Evolutionary conservation across 164 flowering plant species (phyloP).

Genomic region (Pachysandra terminalis): DNA sequence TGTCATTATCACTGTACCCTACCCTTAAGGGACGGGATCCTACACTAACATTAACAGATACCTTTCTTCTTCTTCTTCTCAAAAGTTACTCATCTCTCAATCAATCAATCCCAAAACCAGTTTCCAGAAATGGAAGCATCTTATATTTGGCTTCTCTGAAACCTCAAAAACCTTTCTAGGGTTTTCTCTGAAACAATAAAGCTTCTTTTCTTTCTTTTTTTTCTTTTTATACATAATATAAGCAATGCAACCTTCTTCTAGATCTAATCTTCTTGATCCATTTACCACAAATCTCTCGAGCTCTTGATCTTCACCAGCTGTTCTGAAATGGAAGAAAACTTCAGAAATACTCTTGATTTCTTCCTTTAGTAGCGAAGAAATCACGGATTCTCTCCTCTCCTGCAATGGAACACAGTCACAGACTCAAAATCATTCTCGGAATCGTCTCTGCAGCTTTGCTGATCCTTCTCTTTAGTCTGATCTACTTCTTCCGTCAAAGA

Average conservation of each 20-base stretch:
- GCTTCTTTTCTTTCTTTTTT: too few relatives aligned
- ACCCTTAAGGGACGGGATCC: too few relatives aligned
- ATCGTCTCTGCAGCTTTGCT: slow-evolving; percentile 17
- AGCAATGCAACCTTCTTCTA: background rate
- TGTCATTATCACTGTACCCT: background rate
- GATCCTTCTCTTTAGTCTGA: slow-evolving; percentile 20
- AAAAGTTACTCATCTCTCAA: background rate
- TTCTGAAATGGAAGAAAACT: background rate
- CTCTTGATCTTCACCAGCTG: background rate
- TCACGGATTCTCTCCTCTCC: background rate
- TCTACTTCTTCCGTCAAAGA: slow-evolving; percentile 36
- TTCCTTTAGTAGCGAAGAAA: background rate
- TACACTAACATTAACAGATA: too few relatives aligned
- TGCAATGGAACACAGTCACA: slow-evolving; percentile 32
- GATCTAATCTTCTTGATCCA: background rate
- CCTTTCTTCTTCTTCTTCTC: too few relatives aligned
- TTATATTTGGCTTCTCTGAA: too few relatives aligned
- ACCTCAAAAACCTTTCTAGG: background rate
- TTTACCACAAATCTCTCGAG: background rate
- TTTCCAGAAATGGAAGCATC: too few relatives aligned
- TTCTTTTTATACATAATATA: too few relatives aligned
- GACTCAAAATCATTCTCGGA: slow-evolving; percentile 32
- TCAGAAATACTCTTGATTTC: background rate
- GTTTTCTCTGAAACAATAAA: too few relatives aligned
- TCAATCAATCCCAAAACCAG: background rate